Evolutionary conservation across 805 yeast species (phyloP).

Genomic region (Jamesozyma lodderae): DNA sequence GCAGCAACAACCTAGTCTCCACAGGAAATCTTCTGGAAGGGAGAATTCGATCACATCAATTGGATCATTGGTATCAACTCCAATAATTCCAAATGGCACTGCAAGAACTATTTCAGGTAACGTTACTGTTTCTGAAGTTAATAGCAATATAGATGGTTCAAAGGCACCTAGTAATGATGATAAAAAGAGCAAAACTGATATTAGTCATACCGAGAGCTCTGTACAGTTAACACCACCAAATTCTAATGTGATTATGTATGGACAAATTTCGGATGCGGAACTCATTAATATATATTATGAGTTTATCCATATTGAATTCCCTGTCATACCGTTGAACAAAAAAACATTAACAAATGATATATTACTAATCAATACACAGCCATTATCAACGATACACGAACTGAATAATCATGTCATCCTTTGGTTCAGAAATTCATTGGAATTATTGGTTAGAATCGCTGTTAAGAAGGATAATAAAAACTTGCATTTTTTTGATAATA

Average conservation of each 20-base stretch:
- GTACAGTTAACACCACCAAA: background rate
- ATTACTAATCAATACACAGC: slow-evolving; percentile 25
- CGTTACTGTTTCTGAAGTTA: background rate
- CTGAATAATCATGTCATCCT: slow-evolving; percentile 25
- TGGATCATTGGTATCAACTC: slow-evolving; percentile 3
- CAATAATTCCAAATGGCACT: background rate
- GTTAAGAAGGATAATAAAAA: slow-evolving; percentile 12
- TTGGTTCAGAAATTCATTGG: slow-evolving; percentile 30
- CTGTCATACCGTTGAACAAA: slow-evolving; percentile 32
- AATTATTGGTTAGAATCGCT: slow-evolving; percentile 24
- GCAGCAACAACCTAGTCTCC: background rate
- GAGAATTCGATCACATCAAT: slow-evolving; percentile 6
- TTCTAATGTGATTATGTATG: slow-evolving; percentile 13
- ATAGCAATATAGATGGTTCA: background rate
- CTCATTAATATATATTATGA: slow-evolving; percentile 40
- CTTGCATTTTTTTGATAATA: slow-evolving; percentile 11
- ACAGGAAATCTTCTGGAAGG: background rate
- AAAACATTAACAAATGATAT: slow-evolving; percentile 26
- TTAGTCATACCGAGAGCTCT: background rate
- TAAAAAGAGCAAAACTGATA: background rate
- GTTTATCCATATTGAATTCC: slow-evolving; percentile 35
- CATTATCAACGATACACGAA: slow-evolving; percentile 25
- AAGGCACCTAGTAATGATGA: background rate
- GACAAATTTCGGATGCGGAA: slow-evolving; percentile 29
- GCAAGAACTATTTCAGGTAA: background rate